Evolutionary conservation across 2,329 filamentous ascomycete genomes (phyloP), one percentile per base, ranked within the genome.

Genomic region (Onygenales sp.): DNA sequence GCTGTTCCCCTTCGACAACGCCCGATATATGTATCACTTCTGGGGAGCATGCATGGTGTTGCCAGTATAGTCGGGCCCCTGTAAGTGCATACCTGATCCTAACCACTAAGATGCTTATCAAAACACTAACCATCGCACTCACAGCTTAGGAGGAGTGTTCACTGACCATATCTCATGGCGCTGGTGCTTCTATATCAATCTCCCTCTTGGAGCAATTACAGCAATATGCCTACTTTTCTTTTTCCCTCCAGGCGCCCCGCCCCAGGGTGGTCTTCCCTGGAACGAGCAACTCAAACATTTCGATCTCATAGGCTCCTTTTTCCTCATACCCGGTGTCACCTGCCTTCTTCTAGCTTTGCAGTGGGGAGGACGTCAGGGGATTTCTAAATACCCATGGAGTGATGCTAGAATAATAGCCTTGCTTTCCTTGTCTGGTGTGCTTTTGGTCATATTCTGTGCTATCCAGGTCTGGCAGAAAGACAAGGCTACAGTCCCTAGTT

Each of bases 261-360:
- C 42, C 3, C 14, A 65, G 61, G 14, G 51, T 57, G 9, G 52
- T 36, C 42, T 31, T 52, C 14, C 44, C 53, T 58, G 42, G 53
- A 66, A 48, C 63, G 70, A 62, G 50, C 65, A 64, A 43, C 21
- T 70, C 3, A 50, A 58, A 46, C 70, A 68, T 50, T 54, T 74
- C 27, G 71, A 74, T 51, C 64, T 74, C 0, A 54, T 70, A 14
- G 77, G 77, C 1, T 74, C 72, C 4, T 27, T 69, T 2, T 64
- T 76, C 13, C 72, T 80, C 53, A 61, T 78, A 2, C 70, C 69
- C 0, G 68, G 69, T 17, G 65, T 75, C 13, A 64, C 77, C 46
- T 72, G 74, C 61, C 59, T 77, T 7, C 67, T 79, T 54, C 65
- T 80, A 2, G 77, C 76, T 0, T 63, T 80, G 17, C 71, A 78